These are phyloP conservation scores for Perkinsus chesapeaki DNA, from an alignment of 169 alveolate species.

Conservation along the genomic window DNA sequence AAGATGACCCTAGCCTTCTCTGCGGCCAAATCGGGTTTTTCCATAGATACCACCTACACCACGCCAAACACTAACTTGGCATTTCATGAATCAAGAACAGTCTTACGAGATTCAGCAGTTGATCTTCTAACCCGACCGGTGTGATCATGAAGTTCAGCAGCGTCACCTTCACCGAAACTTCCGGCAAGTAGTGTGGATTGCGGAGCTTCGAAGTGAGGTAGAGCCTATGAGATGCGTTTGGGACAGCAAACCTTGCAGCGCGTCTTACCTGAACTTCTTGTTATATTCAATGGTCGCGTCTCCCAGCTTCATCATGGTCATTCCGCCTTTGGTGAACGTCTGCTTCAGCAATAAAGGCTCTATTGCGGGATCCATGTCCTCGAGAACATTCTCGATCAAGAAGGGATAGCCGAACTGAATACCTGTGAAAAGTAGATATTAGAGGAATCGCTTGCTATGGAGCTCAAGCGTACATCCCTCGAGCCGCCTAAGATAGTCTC, in stretches of 20 bases:
- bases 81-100: too few species aligned
- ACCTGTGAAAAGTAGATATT: constrained; percentile 21
- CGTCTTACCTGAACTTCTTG: constrained; percentile 53
- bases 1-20: constrained; percentile 61
- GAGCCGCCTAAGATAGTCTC: constrained; percentile 61
- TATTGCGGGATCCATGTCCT: constrained; percentile 76
- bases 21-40: constrained; percentile 65
- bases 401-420: constrained; percentile 78
- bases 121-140: constrained; percentile 70
- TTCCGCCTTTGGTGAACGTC: constrained; percentile 69
- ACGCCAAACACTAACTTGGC: too few species aligned
- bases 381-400: constrained; percentile 73
- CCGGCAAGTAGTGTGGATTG: constrained; percentile 85
- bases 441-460: background rate
- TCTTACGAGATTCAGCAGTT: constrained; percentile 56
- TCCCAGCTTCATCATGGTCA: constrained; percentile 65
- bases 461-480: constrained; percentile 25
- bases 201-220: constrained; percentile 75
- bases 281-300: constrained; percentile 71
- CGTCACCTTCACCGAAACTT: constrained; percentile 71
- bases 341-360: constrained; percentile 77
- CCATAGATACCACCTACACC: constrained; percentile 45
- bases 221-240: background rate
- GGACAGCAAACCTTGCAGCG: background rate
- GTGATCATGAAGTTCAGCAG: constrained; percentile 73